Percentiles rank a stretch among this genome's conserved stretches.
These are phyloP conservation scores for Skeletonema grethae DNA, from an alignment of 108 stramenopile species.

Conservation along the genomic window DNA sequence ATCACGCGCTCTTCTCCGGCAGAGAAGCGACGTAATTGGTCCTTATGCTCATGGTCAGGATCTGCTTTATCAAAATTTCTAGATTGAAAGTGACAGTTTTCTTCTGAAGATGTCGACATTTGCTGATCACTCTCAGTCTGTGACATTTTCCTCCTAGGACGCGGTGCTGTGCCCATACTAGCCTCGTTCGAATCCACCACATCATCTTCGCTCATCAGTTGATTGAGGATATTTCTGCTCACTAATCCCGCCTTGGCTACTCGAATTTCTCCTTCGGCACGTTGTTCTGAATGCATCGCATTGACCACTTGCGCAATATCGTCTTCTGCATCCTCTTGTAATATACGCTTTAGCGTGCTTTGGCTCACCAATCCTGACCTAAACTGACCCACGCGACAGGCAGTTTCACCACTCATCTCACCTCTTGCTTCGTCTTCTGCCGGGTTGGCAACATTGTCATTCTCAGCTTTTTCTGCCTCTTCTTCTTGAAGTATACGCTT, in stretches of 20 bases:
- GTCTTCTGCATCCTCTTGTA: background rate
- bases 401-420: too few relatives aligned
- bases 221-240: background rate
- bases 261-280: conserved; percentile 12
- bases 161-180: background rate
- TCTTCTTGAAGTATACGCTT: too few relatives aligned
- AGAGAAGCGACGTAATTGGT: too few relatives aligned
- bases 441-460: too few relatives aligned
- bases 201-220: background rate
- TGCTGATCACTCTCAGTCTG: background rate
- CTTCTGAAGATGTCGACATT: background rate
- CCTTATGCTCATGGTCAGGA: too few relatives aligned
- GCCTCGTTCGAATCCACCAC: background rate
- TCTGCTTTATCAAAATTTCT: too few relatives aligned
- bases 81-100: background rate
- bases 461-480: too few relatives aligned
- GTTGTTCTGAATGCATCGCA: background rate
- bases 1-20: background rate
- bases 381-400: background rate
- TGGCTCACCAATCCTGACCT: background rate
- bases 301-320: background rate
- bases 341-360: background rate
- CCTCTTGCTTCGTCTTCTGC: too few relatives aligned
- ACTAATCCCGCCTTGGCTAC: background rate
- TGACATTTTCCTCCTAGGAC: background rate